Base-by-base conservation (phyloP, 345 rosid species). In the Gossypium bickii region DNA sequence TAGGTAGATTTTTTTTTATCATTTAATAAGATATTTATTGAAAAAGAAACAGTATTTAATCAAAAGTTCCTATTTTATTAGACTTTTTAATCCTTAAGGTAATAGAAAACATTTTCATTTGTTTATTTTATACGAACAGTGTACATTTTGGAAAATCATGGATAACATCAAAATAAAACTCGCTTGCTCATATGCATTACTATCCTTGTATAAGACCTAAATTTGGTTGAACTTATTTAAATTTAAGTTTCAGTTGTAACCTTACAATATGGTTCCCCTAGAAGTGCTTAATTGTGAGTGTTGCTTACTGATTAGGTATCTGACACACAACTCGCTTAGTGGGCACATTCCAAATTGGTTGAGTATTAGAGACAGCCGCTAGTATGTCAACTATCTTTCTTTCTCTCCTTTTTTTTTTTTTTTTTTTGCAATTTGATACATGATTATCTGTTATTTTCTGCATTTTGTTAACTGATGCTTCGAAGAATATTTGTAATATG, bases 281-380 rank as follows among this genome's bases (percentile, higher is more conserved):
- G 9, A 68, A 49, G 22, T 27, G 24, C 24, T 51, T 49, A 47
- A 7, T 2, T 51, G 25, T 25, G 18, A 13, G 10, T n/a, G 44
- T 52, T 51, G 45, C 25, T 51, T 70, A 29, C 60, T 52, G 45
- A n/a, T 52, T 70, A 70, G 73, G 60, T 52, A 51, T 22, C 60
- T 70, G 60, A 70, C 73, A 52, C 56, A 43, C 44, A 70, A 70
- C 24, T 27, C 2, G 47, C 60, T 70, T 34, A 52, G 60, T 10
- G 47, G 73, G 2, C 59, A 8, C 44, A 70, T 70, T 52, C 73
- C 73, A 17, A 45, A 70, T 3, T 51, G 73, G 73, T 2, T 70
- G 9, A 70, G 0, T 27, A 17, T 2, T 1, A 70, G 60, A 70
- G 47, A 70, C 29, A n/a, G 25, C 44, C 60, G 59, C 73, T 70